phyloP scores from a whole-genome alignment of 108 stramenopile genomes.

The Nitzschia putrida region DNA sequence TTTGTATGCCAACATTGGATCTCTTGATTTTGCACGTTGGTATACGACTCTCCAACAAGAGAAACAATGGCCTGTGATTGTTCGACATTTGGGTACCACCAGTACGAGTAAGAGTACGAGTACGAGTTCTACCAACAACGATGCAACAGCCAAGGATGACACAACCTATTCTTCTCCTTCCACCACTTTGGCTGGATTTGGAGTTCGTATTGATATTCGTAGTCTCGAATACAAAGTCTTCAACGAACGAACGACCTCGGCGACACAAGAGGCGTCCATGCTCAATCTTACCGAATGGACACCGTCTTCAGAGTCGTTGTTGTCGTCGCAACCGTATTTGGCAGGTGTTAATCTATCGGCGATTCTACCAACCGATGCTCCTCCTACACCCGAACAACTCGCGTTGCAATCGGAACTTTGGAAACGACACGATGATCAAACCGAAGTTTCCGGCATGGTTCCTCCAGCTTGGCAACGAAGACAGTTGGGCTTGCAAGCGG shows the following conservation, averaged over 20 bases:
- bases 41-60: constrained; percentile 49
- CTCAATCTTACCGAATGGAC: constrained; percentile 20
- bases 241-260: constrained; percentile 49
- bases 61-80: constrained; percentile 53
- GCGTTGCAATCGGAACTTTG: constrained; percentile 41
- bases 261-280: constrained; percentile 34
- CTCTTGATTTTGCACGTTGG: constrained; percentile 53
- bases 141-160: no score
- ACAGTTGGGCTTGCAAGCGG: constrained; percentile 75
- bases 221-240: constrained; percentile 88
- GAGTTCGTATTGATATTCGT: constrained; percentile 87
- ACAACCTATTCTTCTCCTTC: constrained; percentile 7
- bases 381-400: neutral
- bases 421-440: constrained; percentile 46
- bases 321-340: constrained; percentile 32
- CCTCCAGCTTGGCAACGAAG: constrained; percentile 84
- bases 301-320: neutral
- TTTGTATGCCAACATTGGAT: constrained; percentile 73
- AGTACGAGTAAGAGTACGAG: constrained; percentile 58
- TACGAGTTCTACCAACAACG: no score
- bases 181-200: constrained; percentile 80
- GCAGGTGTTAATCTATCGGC: constrained; percentile 54
- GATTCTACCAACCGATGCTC: neutral
- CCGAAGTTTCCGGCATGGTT: constrained; percentile 53
- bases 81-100: constrained; percentile 72